phyloP scores from a whole-genome alignment of 2,329 filamentous ascomycete species.

The Plectosphaerella sp. region DNA sequence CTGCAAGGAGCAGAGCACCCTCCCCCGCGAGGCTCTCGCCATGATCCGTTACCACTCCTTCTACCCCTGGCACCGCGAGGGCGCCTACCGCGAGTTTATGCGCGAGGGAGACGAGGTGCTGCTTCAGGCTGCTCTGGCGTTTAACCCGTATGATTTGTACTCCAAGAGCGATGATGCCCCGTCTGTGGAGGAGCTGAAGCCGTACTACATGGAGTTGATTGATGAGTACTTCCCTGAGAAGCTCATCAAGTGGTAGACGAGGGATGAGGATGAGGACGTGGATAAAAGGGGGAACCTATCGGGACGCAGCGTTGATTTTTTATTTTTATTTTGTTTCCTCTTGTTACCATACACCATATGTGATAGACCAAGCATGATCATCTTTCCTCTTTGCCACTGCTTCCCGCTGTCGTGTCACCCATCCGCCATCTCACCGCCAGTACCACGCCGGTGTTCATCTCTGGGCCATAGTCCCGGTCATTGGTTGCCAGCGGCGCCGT shows the following conservation, averaged over 20 bases:
- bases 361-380: too few relatives aligned
- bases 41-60: constrained; percentile 95
- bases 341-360: too few relatives aligned
- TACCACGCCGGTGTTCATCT: too few relatives aligned
- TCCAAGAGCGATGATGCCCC: constrained; percentile 85
- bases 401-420: too few relatives aligned
- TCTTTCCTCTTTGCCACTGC: too few relatives aligned
- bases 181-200: constrained; percentile 69
- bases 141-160: constrained; percentile 90
- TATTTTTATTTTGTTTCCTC: not conserved
- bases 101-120: constrained; percentile 74
- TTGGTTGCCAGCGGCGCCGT: not conserved
- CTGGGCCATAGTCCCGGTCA: too few relatives aligned
- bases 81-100: constrained; percentile 81
- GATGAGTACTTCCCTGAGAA: constrained; percentile 36
- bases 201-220: constrained; percentile 38
- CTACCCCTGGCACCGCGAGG: constrained; percentile 84
- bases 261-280: too few relatives aligned
- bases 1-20: constrained; percentile 72
- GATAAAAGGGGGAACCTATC: too few relatives aligned
- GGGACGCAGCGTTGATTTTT: not conserved
- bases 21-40: constrained; percentile 78
- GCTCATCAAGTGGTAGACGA: constrained; percentile 31
- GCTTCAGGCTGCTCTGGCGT: constrained; percentile 75
- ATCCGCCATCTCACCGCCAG: too few relatives aligned